These are phyloP conservation scores for Strombidium stylifer DNA, from an alignment of 73 alveolate genomes.

Conservation along the genomic window DNA sequence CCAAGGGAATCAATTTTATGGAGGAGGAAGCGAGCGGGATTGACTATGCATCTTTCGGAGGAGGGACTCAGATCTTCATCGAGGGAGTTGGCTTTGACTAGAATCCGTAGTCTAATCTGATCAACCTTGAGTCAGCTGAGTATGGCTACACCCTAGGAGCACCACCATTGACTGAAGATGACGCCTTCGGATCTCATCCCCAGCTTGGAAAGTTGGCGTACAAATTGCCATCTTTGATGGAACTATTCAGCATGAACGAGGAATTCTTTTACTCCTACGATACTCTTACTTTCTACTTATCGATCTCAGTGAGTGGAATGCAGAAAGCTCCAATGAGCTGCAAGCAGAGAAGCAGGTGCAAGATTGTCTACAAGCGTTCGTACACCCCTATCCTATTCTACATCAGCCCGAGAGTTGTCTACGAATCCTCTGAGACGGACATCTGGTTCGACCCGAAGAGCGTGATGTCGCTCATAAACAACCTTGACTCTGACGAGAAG, in stretches of 20 bases:
- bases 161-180: slow-evolving; percentile 3
- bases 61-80: slow-evolving; percentile 19
- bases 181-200: slow-evolving; percentile 16
- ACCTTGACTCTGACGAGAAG: neutral
- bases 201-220: slow-evolving; percentile 5
- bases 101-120: neutral
- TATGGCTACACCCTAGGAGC: neutral
- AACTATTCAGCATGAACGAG: neutral
- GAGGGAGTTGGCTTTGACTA: slow-evolving; percentile 14
- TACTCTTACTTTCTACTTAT: neutral
- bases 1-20: too few relatives aligned
- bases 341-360: neutral
- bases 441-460: slow-evolving; percentile 12
- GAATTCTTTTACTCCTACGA: neutral
- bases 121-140: neutral
- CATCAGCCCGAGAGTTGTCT: slow-evolving; percentile 10
- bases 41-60: slow-evolving; percentile 10
- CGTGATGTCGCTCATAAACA: neutral
- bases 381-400: slow-evolving; percentile 22
- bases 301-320: neutral
- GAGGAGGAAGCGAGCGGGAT: too few relatives aligned
- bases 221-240: slow-evolving; percentile 14
- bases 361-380: slow-evolving; percentile 1
- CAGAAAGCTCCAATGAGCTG: neutral
- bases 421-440: slow-evolving; percentile 17